A percentile compares a stretch with the other conserved stretches of the same genome.
phyloP scores from a whole-genome alignment of 768 basidiomycete species.

The Wakefieldia striispora region DNA sequence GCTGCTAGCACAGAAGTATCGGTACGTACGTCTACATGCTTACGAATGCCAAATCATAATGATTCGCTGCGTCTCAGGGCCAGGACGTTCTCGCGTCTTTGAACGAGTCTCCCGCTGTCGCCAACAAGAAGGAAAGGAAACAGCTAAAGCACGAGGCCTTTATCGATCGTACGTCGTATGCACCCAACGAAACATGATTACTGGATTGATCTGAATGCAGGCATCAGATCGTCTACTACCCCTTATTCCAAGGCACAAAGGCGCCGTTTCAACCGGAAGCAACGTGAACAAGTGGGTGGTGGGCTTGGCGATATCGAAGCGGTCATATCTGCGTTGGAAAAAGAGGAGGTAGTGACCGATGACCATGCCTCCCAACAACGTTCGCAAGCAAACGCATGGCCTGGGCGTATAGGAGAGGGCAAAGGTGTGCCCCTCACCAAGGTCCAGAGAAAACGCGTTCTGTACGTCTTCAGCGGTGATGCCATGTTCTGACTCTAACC shows the following conservation, averaged over 20 bases:
- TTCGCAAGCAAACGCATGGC: slow-evolving; percentile 27
- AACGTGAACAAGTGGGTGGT: slow-evolving; percentile 55
- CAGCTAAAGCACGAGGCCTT: slow-evolving; percentile 66
- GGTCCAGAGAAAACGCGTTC: slow-evolving; percentile 60
- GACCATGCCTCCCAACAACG: slow-evolving; percentile 15
- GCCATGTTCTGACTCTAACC: neutral
- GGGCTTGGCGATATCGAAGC: slow-evolving; percentile 50
- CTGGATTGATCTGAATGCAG: slow-evolving; percentile 27
- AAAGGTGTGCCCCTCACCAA: slow-evolving; percentile 55
- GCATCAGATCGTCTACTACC: slow-evolving; percentile 45
- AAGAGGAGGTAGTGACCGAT: slow-evolving; percentile 21
- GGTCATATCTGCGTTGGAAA: slow-evolving; percentile 55
- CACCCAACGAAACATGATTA: neutral
- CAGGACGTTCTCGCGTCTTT: slow-evolving; percentile 43
- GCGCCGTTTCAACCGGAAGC: slow-evolving; percentile 68
- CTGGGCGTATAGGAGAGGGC: slow-evolving; percentile 67
- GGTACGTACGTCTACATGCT: slow-evolving; percentile 29
- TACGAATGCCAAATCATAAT: neutral
- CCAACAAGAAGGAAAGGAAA: slow-evolving; percentile 68
- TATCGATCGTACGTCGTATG: slow-evolving; percentile 50
- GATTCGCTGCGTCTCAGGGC: slow-evolving; percentile 32
- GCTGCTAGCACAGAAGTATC: slow-evolving; percentile 34
- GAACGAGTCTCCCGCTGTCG: slow-evolving; percentile 21
- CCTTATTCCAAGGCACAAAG: slow-evolving; percentile 73
- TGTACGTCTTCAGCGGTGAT: slow-evolving; percentile 48